Evolutionary conservation across 441 rosid species (phyloP).

Genomic region (Melastoma candidum): DNA sequence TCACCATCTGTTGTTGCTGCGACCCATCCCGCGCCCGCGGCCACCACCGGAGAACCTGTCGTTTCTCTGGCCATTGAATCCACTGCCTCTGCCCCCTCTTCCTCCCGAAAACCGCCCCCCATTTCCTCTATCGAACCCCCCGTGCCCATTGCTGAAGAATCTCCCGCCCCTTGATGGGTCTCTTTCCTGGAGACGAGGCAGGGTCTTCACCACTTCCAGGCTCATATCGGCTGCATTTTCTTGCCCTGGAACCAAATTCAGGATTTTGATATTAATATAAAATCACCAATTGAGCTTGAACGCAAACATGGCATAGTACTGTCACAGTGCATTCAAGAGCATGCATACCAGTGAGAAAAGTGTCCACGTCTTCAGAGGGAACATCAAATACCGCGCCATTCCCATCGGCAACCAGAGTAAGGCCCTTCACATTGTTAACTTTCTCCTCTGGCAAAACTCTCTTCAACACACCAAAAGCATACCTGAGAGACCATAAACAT

Average conservation of each 20-base stretch:
- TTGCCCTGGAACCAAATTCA: conserved; percentile 30
- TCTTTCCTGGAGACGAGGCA: conserved; percentile 74
- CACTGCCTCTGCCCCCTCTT: conserved; percentile 22
- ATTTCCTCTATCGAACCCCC: neutral
- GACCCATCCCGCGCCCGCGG: conserved; percentile 20
- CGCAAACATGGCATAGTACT: neutral
- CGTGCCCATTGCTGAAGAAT: conserved; percentile 22
- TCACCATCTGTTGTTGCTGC: conserved; percentile 10
- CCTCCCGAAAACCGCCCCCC: conserved; percentile 16
- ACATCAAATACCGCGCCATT: conserved; percentile 84
- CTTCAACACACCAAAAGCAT: conserved; percentile 55
- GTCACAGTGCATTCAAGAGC: neutral
- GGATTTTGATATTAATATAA: neutral
- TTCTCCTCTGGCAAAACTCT: conserved; percentile 81
- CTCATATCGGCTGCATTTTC: conserved; percentile 58
- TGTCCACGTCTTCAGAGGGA: conserved; percentile 42
- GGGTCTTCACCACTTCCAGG: conserved; percentile 48
- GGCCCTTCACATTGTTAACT: conserved; percentile 59
- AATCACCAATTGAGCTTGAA: neutral
- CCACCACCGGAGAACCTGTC: conserved; percentile 30
- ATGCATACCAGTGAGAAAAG: conserved; percentile 42
- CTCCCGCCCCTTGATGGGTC: conserved; percentile 53
- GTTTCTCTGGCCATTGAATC: conserved; percentile 37
- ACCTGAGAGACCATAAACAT: conserved; percentile 29
- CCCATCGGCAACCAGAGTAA: conserved; percentile 72